Evolutionary conservation across 257 asterid genomes (phyloP).

Genomic region (Ilex asprella): DNA sequence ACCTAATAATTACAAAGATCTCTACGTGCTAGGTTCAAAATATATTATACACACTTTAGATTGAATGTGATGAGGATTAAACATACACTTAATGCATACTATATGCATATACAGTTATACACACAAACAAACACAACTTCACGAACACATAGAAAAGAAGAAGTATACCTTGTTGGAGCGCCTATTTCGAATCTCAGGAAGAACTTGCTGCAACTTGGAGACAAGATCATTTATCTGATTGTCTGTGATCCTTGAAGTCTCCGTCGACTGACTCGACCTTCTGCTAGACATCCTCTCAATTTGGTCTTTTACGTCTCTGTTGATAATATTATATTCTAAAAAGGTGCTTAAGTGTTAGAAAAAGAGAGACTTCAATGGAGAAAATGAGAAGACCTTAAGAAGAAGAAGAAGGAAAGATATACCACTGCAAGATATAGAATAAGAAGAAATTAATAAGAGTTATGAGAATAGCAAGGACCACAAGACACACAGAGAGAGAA

Average conservation of each 20-base stretch:
- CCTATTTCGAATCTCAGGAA: conserved; percentile 36
- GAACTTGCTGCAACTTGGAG: conserved; percentile 38
- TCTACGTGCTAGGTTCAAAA: no score
- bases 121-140: neutral
- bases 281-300: conserved; percentile 29
- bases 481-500: conserved; percentile 5
- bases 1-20: no score
- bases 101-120: no score
- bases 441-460: conserved; percentile 11
- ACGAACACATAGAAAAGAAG: neutral
- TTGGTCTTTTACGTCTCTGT: no score
- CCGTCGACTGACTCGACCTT: conserved; percentile 31
- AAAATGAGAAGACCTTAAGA: neutral
- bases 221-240: conserved; percentile 40
- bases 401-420: conserved; percentile 12
- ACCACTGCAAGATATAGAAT: conserved; percentile 1
- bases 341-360: no score
- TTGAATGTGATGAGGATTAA: no score
- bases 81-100: no score
- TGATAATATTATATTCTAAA: no score
- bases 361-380: no score
- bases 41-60: no score
- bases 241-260: conserved; percentile 32
- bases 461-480: conserved; percentile 21
- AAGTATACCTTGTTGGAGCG: conserved; percentile 35